Evolutionary conservation across 352 stramenopile species (phyloP).

Genomic region (Pythium oligandrum): DNA sequence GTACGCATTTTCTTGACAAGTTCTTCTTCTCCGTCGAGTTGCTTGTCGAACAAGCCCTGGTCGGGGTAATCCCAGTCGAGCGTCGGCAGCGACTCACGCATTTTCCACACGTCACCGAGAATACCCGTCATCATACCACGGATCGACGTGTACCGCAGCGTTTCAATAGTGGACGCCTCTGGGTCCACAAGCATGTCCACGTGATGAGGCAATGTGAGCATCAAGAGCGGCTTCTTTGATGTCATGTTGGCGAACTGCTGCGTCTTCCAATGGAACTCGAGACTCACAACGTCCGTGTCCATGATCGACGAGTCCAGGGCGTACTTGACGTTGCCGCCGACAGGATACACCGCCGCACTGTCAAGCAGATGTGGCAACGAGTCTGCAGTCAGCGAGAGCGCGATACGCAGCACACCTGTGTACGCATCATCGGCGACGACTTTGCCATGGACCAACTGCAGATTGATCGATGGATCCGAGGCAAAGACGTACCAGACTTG

Average conservation of each 20-base stretch:
- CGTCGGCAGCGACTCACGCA: constrained; percentile 49
- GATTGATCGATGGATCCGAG: constrained; percentile 41
- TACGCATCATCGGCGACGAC: constrained; percentile 30
- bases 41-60: constrained; percentile 48
- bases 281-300: constrained; percentile 15
- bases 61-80: constrained; percentile 65
- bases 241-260: constrained; percentile 26
- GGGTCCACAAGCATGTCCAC: constrained; percentile 26
- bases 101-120: constrained; percentile 51
- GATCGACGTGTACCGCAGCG: constrained; percentile 64
- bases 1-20: constrained; percentile 6
- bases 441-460: constrained; percentile 27
- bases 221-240: constrained; percentile 31
- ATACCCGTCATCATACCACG: constrained; percentile 70
- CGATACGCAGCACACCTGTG: constrained; percentile 53
- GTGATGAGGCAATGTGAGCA: constrained; percentile 75
- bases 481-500: constrained; percentile 66
- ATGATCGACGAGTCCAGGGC: constrained; percentile 19
- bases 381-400: constrained; percentile 33
- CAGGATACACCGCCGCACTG: constrained; percentile 46
- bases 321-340: constrained; percentile 51
- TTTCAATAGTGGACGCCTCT: constrained; percentile 21
- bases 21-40: too few relatives aligned
- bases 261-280: constrained; percentile 67
- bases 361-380: constrained; percentile 49